Percentiles rank a stretch among this genome's conserved stretches.
These are phyloP conservation scores for Sporothrix pseudoabietina DNA, from an alignment of 2,329 filamentous ascomycete genomes.

Conservation along the genomic window DNA sequence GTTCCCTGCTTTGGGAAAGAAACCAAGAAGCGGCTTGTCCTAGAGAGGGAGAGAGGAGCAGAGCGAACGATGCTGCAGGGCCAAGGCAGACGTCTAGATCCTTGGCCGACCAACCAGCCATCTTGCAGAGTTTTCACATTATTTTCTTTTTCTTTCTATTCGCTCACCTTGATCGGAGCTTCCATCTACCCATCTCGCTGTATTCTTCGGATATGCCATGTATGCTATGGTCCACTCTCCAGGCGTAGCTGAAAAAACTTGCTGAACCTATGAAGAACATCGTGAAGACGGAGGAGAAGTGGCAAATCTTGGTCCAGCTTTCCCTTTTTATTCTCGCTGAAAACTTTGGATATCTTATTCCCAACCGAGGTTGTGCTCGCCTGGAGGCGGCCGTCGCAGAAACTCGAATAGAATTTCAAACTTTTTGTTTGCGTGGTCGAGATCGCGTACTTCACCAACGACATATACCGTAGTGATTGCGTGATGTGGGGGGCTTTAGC, in stretches of 20 bases:
- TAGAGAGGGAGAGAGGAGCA: not conserved
- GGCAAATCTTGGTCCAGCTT: not conserved
- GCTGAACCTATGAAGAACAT: not conserved
- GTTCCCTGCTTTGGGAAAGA: too few relatives aligned
- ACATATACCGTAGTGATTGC: slow-evolving; percentile 22
- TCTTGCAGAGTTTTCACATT: not conserved
- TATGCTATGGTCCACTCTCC: not conserved
- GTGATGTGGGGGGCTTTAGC: slow-evolving; percentile 16
- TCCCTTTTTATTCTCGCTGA: not conserved
- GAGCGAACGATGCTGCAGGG: not conserved
- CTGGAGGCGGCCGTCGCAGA: not conserved
- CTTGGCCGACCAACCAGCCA: not conserved
- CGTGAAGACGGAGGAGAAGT: not conserved
- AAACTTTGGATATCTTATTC: not conserved
- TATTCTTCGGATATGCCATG: not conserved
- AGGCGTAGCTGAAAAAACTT: not conserved
- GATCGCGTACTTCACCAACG: not conserved
- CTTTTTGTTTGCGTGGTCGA: not conserved
- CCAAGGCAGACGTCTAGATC: not conserved
- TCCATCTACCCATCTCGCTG: not conserved
- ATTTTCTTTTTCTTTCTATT: not conserved
- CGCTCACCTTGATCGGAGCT: not conserved
- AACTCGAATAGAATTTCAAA: not conserved
- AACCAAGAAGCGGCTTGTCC: not conserved
- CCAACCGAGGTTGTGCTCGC: slow-evolving; percentile 8